phyloP scores from a whole-genome alignment of 768 basidiomycete species.

The Amylocystis lapponica region DNA sequence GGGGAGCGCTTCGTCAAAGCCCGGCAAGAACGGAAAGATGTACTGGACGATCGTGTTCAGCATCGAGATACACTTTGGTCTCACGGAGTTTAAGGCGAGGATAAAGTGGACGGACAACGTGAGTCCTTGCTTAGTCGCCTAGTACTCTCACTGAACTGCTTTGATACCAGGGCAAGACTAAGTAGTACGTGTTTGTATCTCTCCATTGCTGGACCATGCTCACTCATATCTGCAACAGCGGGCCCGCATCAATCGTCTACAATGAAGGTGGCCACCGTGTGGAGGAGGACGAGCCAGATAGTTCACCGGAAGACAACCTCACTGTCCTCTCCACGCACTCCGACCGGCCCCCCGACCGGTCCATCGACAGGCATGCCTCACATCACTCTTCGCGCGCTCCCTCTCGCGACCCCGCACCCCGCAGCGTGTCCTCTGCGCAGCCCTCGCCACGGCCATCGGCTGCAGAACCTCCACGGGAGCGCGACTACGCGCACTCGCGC shows the following conservation, averaged over 20 bases:
- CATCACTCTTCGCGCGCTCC: conserved; percentile 49
- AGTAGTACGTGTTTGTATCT: conserved; percentile 48
- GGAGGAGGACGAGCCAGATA: conserved; percentile 68
- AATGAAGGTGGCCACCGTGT: conserved; percentile 72
- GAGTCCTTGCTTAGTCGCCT: conserved; percentile 23
- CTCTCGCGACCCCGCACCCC: conserved; percentile 38
- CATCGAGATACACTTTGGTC: conserved; percentile 76
- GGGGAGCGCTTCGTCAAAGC: conserved; percentile 64
- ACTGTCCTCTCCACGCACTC: conserved; percentile 30
- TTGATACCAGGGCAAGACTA: conserved; percentile 53
- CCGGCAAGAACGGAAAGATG: conserved; percentile 56
- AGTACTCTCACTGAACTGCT: neutral
- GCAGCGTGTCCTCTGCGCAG: conserved; percentile 24
- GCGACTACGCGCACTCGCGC: conserved; percentile 10
- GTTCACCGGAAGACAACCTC: conserved; percentile 59
- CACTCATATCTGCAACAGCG: conserved; percentile 35
- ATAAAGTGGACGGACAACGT: conserved; percentile 83
- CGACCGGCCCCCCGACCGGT: conserved; percentile 38
- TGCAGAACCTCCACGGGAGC: conserved; percentile 5
- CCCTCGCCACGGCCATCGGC: conserved; percentile 19
- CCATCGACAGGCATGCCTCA: too few species aligned
- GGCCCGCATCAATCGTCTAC: conserved; percentile 76
- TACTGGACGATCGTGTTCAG: conserved; percentile 86
- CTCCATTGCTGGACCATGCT: neutral
- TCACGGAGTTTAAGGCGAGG: conserved; percentile 77